phyloP scores from a whole-genome alignment of 2,329 filamentous ascomycete genomes.

The Neopestalotiopsis rosae region DNA sequence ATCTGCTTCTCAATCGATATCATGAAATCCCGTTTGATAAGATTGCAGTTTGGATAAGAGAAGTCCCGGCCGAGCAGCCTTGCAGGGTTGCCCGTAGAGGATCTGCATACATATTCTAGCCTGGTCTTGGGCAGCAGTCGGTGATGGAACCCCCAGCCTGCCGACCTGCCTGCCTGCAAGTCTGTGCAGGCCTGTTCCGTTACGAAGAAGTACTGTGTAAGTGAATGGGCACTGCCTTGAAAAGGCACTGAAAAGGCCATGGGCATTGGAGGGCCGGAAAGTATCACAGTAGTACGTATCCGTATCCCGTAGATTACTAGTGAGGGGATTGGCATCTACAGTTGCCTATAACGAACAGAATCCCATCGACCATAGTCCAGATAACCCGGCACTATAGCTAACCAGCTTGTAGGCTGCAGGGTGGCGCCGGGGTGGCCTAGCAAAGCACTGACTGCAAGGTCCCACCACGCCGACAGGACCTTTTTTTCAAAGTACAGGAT shows the following conservation, averaged over 20 bases:
- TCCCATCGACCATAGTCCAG: not conserved
- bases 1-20: not conserved
- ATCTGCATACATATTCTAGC: conserved; percentile 2
- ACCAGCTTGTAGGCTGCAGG: not conserved
- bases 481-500: too few relatives aligned
- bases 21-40: not conserved
- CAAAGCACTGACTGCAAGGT: not conserved
- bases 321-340: not conserved
- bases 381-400: not conserved
- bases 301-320: not conserved
- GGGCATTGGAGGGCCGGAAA: not conserved
- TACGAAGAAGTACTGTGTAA: too few relatives aligned
- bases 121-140: not conserved
- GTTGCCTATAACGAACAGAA: not conserved
- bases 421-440: not conserved
- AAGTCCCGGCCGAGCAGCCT: not conserved
- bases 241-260: not conserved
- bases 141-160: not conserved
- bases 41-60: not conserved
- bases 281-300: not conserved
- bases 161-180: too few relatives aligned
- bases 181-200: too few relatives aligned
- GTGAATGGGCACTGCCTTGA: too few relatives aligned
- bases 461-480: too few relatives aligned
- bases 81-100: not conserved